These are phyloP conservation scores for Didymella pinodella DNA, from an alignment of 2,329 filamentous ascomycete species.

Conservation along the genomic window DNA sequence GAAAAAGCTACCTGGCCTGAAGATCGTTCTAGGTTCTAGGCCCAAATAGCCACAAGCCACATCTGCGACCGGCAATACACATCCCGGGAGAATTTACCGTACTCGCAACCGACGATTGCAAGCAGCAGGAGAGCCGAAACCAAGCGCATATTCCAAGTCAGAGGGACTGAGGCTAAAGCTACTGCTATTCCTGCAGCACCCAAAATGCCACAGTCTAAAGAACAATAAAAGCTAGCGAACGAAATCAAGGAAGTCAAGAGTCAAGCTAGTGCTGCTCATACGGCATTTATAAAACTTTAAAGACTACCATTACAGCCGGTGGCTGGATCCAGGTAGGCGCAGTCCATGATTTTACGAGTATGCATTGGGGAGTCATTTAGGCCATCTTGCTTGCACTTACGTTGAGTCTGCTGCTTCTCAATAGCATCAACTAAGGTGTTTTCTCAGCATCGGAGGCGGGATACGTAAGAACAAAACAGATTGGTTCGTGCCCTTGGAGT, in stretches of 20 bases:
- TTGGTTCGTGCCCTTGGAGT: too few relatives aligned
- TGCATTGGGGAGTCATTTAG: background rate
- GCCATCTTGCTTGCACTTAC: background rate
- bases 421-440: background rate
- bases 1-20: background rate
- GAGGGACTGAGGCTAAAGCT: background rate
- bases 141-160: background rate
- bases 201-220: background rate
- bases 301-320: background rate
- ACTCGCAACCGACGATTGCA: background rate
- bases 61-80: background rate
- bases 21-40: background rate
- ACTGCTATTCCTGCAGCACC: background rate
- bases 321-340: background rate
- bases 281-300: background rate
- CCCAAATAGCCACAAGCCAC: background rate
- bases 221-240: background rate
- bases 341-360: background rate
- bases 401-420: background rate
- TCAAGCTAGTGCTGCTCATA: background rate
- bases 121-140: background rate
- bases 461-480: background rate
- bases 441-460: too few relatives aligned
- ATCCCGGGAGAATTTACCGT: background rate
- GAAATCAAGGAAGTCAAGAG: background rate